Conservation (phyloP, 1,284 basidiomycete genomes). For the Exobasidium cylindrosporum region DNA sequence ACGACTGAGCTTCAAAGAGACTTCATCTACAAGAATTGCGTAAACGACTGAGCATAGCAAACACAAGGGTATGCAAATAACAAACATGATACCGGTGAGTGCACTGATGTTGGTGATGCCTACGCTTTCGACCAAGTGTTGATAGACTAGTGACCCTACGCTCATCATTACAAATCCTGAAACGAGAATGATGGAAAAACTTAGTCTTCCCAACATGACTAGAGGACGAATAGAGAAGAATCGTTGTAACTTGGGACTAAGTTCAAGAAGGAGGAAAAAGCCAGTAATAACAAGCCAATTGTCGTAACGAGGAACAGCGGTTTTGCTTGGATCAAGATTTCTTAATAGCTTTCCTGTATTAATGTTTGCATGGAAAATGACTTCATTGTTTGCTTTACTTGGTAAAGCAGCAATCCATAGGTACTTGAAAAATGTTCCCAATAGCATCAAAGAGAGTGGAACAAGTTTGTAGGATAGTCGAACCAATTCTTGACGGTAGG, state of each 20-base stretch:
- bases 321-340: slow-evolving; percentile 13
- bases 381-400: slow-evolving; percentile 19
- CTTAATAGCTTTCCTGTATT: slow-evolving; percentile 32
- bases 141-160: slow-evolving; percentile 21
- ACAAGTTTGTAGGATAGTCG: slow-evolving; percentile 19
- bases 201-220: slow-evolving; percentile 24
- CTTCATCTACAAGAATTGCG: background rate
- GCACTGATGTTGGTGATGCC: background rate
- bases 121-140: background rate
- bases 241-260: slow-evolving; percentile 15
- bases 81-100: background rate
- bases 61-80: background rate
- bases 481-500: background rate
- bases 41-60: background rate
- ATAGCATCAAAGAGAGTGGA: slow-evolving; percentile 6
- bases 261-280: slow-evolving; percentile 29
- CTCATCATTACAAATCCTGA: slow-evolving; percentile 32
- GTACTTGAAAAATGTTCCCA: slow-evolving; percentile 38
- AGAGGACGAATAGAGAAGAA: slow-evolving; percentile 17
- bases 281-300: slow-evolving; percentile 34
- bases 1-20: background rate
- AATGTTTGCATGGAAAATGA: slow-evolving; percentile 28
- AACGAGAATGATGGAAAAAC: slow-evolving; percentile 32
- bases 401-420: slow-evolving; percentile 32
- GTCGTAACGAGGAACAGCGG: slow-evolving; percentile 36